Evolutionary conservation across 2,329 filamentous ascomycete genomes (phyloP), one percentile per base, ranked within the genome.

Genomic region (Fusarium pininemorale): DNA sequence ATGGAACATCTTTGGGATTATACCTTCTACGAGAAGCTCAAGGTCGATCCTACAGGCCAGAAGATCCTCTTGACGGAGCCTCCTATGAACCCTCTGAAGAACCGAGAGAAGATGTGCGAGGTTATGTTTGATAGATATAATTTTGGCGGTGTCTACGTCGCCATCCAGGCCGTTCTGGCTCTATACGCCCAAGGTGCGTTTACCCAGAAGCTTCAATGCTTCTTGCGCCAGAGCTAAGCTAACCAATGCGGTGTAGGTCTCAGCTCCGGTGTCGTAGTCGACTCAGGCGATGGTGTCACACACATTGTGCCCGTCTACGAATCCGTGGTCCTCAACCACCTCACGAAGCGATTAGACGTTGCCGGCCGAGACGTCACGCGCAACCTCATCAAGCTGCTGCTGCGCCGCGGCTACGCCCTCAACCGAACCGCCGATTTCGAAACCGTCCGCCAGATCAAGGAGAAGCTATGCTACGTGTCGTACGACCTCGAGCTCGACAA

Each of bases 1-100:
- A 99, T 99, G 96, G 94, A 98, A 87, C 96, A 98, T 82, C 91
- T 99, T 63, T 99, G 96, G 96, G 96, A 99, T 86, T 98, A 97
- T 84, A 99, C 96, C 30, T 99, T 99, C 84, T 92, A 90, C 84
- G 96, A 99, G 83, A 98, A 98, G 90, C 94, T 99, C 90, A 91
- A 95, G 84, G 88, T 99, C 77, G 94, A 98, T 82, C 91, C 96
- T 6, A 90, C 90, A 28, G 96, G 94, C 76, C 94, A 95, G 84
- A 99, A 99, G 90, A 98, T 99, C 83, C 90, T 99, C 74, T 90
- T 98, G 77, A 98, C 96, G 53, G 96, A 99, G 85, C 96, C 96
- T 41, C 96, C 96, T 22, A 96, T 98, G 93, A 98, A 99, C 85
- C 96, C 96, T 53, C 88, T 98, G 70, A 95, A 92, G 88, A 99